Percentiles rank a stretch among this genome's conserved stretches.
Conservation (phyloP, 2,329 filamentous ascomycete species). For the Fusarium albidum region DNA sequence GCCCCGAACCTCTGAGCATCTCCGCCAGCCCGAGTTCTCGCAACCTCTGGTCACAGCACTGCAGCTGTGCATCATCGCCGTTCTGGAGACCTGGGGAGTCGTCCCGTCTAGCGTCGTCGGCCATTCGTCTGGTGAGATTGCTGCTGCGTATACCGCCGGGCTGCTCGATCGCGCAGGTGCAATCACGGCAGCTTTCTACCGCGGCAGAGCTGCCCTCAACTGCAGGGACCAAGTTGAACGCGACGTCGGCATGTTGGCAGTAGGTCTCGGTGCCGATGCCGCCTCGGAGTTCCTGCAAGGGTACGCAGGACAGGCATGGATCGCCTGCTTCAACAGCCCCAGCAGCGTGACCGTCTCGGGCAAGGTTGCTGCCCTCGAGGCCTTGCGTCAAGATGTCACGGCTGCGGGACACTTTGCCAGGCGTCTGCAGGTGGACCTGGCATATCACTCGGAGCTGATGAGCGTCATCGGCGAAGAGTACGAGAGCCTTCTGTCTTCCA, state of each 20-base stretch:
- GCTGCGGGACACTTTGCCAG: slow-evolving; percentile 34
- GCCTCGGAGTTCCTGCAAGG: not conserved
- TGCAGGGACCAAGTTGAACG: not conserved
- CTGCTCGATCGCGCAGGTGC: slow-evolving; percentile 33
- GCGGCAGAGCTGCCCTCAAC: slow-evolving; percentile 29
- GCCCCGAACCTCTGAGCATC: not conserved
- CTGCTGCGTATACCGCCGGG: slow-evolving; percentile 42
- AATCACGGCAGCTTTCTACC: slow-evolving; percentile 43
- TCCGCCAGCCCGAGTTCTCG: slow-evolving; percentile 35
- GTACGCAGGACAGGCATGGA: not conserved
- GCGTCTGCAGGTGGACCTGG: slow-evolving; percentile 47
- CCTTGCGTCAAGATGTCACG: slow-evolving; percentile 30
- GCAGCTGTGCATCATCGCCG: slow-evolving; percentile 49
- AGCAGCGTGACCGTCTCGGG: slow-evolving; percentile 36
- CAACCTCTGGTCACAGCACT: slow-evolving; percentile 52
- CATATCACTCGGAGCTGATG: slow-evolving; percentile 54
- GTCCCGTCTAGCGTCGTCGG: slow-evolving; percentile 42
- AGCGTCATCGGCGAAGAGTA: slow-evolving; percentile 12
- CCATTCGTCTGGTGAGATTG: slow-evolving; percentile 50
- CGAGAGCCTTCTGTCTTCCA: not conserved
- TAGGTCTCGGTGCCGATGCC: not conserved
- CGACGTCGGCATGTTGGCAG: slow-evolving; percentile 9
- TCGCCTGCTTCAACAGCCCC: slow-evolving; percentile 39
- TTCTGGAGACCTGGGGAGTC: slow-evolving; percentile 42
- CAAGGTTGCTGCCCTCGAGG: slow-evolving; percentile 32